Evolutionary conservation across 1,284 basidiomycete genomes (phyloP), one percentile per base, ranked within the genome.

Genomic region (Cronartium quercuum): DNA sequence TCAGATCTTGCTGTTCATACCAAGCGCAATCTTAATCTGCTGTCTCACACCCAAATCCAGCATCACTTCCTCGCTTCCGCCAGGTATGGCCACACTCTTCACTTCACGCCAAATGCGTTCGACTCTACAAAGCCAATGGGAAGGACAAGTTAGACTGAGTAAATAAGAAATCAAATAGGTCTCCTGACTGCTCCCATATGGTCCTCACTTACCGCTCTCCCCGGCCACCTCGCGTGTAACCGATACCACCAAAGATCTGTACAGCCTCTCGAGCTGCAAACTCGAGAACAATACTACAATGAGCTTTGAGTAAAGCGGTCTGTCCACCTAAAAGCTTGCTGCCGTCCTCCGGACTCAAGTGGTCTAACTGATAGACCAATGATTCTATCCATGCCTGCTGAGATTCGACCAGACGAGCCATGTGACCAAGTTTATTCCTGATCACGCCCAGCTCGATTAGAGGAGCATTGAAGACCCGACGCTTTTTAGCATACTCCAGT

Each of bases 261-360:
- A 74, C 70, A 40, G 70, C 70, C 51, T 74, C 70, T 37, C 70
- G 34, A 6, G 78, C 78, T 10, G 76, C 76, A 37, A 76, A 44
- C 37, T 79, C 78, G 61, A 79, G 75, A 18, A 76, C 76, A 55
- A 77, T 75, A 37, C 76, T 68, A 29, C 75, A 77, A 71, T 80
- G 77, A 6, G 80, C 80, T 41, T 81, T 81, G 29, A 80, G 70
- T 13, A 81, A 75, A 1, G 80, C 80, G 1, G 80, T 80, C 18
- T 77, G 77, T 5, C 80, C 80, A 18, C 79, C 79, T 15, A 80
- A 69, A 24, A 66, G 64, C 5, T 37, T 35, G 66, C 77, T 74
- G 12, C 71, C 78, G 0, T 77, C 76, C 18, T 68, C 70, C 18
- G 70, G 63, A 6, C 76, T 64, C 24, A 79, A 74, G 6, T 69